These are phyloP conservation scores for Adansonia digitata DNA, from an alignment of 345 rosid genomes.

Conservation along the genomic window DNA sequence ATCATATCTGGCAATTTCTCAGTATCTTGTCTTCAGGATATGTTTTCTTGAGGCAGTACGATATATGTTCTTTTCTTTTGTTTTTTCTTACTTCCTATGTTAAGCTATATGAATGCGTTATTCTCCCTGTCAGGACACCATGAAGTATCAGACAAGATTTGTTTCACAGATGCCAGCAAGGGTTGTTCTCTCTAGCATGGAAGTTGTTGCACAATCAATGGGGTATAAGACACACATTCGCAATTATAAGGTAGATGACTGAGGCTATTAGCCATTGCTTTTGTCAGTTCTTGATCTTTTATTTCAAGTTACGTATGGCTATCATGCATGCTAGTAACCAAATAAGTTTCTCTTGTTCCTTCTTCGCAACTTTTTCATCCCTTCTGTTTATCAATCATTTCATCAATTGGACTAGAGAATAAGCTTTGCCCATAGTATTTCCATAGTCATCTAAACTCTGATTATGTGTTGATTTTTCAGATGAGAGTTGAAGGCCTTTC, in stretches of 20 bases:
- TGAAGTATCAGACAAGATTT: conserved; percentile 80
- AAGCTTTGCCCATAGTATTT: conserved; percentile 4
- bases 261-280: background rate
- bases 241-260: conserved; percentile 66
- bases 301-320: background rate
- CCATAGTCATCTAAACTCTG: background rate
- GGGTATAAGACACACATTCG: conserved; percentile 96
- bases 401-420: background rate
- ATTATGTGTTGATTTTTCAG: conserved; percentile 34
- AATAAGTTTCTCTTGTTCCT: background rate
- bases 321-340: background rate
- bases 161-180: conserved; percentile 80
- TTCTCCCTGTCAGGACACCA: conserved; percentile 51
- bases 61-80: background rate
- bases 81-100: too few species aligned
- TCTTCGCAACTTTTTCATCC: background rate
- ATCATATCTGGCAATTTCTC: background rate
- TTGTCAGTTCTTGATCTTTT: background rate
- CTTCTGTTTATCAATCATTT: background rate
- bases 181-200: conserved; percentile 89
- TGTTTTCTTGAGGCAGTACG: background rate
- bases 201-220: conserved; percentile 98
- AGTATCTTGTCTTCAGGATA: conserved; percentile 3
- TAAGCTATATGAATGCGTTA: background rate
- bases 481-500: conserved; percentile 97